phyloP scores from a whole-genome alignment of 202 grass and related monocot genomes.

The Schoenoplectus triqueter region DNA sequence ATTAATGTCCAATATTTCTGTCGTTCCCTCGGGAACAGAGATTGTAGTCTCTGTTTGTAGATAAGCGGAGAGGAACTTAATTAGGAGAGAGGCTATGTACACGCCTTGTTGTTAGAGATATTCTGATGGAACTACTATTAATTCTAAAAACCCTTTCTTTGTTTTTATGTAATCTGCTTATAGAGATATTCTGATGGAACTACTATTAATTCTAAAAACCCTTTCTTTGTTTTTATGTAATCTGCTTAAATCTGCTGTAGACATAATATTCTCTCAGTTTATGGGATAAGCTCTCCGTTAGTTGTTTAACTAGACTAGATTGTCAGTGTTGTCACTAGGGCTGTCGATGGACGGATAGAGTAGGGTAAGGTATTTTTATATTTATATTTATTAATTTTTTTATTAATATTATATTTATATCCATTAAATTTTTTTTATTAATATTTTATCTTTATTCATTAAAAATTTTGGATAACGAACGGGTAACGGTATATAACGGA shows the following conservation, averaged over 20 bases:
- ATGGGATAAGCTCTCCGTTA: not conserved
- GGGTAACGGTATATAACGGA: no score
- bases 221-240: slow-evolving; percentile 28
- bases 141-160: slow-evolving; percentile 17
- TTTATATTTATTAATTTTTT: no score
- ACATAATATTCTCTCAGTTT: slow-evolving; percentile 9
- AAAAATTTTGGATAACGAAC: no score
- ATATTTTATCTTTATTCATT: no score
- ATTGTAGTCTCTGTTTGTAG: slow-evolving; percentile 40
- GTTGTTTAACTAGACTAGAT: not conserved
- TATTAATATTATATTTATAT: no score
- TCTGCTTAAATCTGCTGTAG: slow-evolving; percentile 25
- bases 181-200: slow-evolving; percentile 30
- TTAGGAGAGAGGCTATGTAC: slow-evolving; percentile 28
- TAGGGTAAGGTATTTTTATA: no score
- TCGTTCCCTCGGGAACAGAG: not conserved
- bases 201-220: slow-evolving; percentile 24
- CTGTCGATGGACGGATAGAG: no score
- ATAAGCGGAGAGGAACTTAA: slow-evolving; percentile 31
- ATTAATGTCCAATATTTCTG: not conserved
- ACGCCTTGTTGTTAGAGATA: slow-evolving; percentile 14
- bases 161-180: slow-evolving; percentile 26
- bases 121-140: slow-evolving; percentile 30
- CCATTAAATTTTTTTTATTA: no score
- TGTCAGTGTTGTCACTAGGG: no score